Percentiles rank a stretch among this genome's conserved stretches.
These are phyloP conservation scores for Bacidia gigantensis DNA, from an alignment of 495 filamentous ascomycete species.

Conservation along the genomic window DNA sequence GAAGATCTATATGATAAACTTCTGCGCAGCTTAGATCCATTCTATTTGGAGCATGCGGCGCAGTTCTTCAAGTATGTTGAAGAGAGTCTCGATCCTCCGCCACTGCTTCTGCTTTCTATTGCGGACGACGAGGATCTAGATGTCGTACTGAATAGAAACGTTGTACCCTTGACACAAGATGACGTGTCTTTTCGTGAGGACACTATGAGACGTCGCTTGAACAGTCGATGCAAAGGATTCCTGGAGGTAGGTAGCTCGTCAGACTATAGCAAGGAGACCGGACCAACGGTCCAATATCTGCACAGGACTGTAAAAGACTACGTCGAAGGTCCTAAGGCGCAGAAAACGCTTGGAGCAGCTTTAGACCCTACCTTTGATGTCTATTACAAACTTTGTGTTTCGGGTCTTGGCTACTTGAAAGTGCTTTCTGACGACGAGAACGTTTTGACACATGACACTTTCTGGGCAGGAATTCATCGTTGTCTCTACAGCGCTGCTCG, in stretches of 20 bases:
- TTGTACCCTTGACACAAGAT: background rate
- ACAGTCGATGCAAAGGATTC: slow-evolving; percentile 9
- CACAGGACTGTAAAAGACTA: slow-evolving; percentile 11
- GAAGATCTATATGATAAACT: slow-evolving; percentile 15
- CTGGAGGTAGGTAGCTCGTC: slow-evolving; percentile 2
- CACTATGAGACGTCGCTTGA: slow-evolving; percentile 7
- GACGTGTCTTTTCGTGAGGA: background rate
- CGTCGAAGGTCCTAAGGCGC: slow-evolving; percentile 3
- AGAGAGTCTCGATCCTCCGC: slow-evolving; percentile 1
- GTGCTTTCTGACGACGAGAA: background rate
- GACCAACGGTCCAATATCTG: slow-evolving; percentile 9
- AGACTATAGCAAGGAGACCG: background rate
- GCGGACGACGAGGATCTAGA: slow-evolving; percentile 20
- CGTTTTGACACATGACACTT: background rate
- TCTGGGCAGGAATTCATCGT: background rate
- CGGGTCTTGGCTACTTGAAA: background rate
- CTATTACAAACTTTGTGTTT: background rate
- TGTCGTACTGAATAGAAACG: background rate
- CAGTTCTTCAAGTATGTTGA: slow-evolving; percentile 18
- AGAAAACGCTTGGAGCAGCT: background rate
- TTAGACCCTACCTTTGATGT: background rate
- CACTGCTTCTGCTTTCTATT: slow-evolving; percentile 14
- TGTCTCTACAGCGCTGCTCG: slow-evolving; percentile 1
- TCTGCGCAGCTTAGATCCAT: slow-evolving; percentile 18
- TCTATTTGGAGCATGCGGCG: slow-evolving; percentile 17